Conservation (phyloP, 805 yeast species). For the Yarrowia sp. region DNA sequence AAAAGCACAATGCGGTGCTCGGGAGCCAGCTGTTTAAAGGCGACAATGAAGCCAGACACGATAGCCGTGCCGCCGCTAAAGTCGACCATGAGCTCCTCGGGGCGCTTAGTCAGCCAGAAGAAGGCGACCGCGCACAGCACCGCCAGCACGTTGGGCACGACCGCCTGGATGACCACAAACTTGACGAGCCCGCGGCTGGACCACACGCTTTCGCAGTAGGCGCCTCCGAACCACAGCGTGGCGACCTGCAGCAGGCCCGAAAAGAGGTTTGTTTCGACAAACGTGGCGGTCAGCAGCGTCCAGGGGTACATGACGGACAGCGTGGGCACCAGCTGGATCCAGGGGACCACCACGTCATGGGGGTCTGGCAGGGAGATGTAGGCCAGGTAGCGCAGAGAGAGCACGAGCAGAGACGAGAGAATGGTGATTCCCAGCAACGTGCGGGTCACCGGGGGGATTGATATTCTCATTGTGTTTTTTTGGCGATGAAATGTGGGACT, state of each 20-base stretch:
- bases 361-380: slow-evolving; percentile 4
- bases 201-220: slow-evolving; percentile 73
- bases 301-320: slow-evolving; percentile 56
- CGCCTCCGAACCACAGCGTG: slow-evolving; percentile 60
- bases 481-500: not conserved
- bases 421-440: slow-evolving; percentile 3
- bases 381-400: slow-evolving; percentile 2
- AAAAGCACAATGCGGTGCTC: slow-evolving; percentile 62
- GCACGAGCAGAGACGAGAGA: not conserved
- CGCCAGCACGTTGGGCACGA: slow-evolving; percentile 52
- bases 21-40: slow-evolving; percentile 70
- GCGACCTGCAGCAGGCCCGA: slow-evolving; percentile 52
- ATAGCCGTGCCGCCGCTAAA: slow-evolving; percentile 62
- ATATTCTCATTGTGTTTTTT: slow-evolving; percentile 3
- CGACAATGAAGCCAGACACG: slow-evolving; percentile 65
- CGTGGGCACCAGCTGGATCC: slow-evolving; percentile 59
- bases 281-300: slow-evolving; percentile 58
- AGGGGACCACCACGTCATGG: slow-evolving; percentile 51
- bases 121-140: slow-evolving; percentile 44
- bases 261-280: slow-evolving; percentile 56
- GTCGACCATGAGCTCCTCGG: slow-evolving; percentile 42
- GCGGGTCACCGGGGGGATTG: slow-evolving; percentile 27
- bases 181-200: slow-evolving; percentile 59
- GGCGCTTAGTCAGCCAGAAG: slow-evolving; percentile 43
- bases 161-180: slow-evolving; percentile 54